A percentile compares a stretch with the other conserved stretches of the same genome.
Evolutionary conservation across 2,329 filamentous ascomycete genomes (phyloP).

Genomic region (Penicillium oxalicum): DNA sequence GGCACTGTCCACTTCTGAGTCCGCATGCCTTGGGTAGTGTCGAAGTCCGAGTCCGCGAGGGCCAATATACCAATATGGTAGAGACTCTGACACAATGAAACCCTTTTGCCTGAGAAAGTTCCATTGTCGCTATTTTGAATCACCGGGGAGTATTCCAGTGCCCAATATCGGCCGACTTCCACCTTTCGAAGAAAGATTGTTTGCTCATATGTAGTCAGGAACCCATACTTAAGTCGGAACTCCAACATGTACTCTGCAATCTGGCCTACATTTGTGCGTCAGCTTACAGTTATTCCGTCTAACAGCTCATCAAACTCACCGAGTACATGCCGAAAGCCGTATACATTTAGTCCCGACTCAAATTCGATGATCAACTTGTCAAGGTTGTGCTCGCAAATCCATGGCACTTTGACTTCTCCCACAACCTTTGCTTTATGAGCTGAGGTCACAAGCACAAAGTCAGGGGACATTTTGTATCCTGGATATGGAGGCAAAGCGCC

Average conservation of each 20-base stretch:
- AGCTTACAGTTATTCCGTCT: neutral
- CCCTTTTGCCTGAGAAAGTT: neutral
- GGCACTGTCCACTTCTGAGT: too few relatives aligned
- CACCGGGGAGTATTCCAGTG: neutral
- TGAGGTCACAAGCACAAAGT: neutral
- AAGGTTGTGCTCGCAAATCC: neutral
- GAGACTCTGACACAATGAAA: neutral
- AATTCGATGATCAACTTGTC: neutral
- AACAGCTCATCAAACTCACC: neutral
- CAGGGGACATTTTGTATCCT: neutral
- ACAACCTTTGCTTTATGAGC: neutral
- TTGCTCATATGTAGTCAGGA: neutral
- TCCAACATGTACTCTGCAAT: neutral
- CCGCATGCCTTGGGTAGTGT: too few relatives aligned
- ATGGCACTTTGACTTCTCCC: conserved; percentile 1
- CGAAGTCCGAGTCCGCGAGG: neutral
- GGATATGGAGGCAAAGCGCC: neutral
- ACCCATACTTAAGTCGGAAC: neutral
- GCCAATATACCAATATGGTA: neutral
- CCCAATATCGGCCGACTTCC: neutral
- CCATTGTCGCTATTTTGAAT: neutral
- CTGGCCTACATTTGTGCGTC: neutral
- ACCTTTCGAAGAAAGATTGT: conserved; percentile 1
- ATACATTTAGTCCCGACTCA: neutral
- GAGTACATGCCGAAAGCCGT: neutral